These are phyloP conservation scores for Curvularia eragrostidis DNA, from an alignment of 2,329 filamentous ascomycete genomes.

Conservation along the genomic window DNA sequence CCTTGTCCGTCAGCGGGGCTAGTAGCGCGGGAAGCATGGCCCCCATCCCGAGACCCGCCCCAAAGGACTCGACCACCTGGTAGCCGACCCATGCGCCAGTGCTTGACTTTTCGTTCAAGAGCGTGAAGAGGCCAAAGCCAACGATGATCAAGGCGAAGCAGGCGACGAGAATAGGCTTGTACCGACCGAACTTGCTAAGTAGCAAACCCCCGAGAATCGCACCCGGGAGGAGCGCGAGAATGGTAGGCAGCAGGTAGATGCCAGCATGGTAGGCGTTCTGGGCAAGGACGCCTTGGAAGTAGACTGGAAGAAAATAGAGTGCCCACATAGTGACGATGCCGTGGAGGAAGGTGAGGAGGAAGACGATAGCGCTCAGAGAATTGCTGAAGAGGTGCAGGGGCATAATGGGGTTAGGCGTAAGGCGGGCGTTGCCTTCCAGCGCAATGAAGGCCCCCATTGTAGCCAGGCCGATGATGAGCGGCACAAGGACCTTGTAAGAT, in stretches of 20 bases:
- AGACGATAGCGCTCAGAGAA: neutral
- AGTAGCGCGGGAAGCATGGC: neutral
- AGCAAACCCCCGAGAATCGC: neutral
- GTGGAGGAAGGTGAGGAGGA: constrained; percentile 1
- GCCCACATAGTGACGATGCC: constrained; percentile 2
- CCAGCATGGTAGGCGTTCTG: neutral
- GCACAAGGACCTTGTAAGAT: neutral
- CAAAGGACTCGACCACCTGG: neutral
- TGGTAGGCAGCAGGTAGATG: neutral
- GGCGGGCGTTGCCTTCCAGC: neutral
- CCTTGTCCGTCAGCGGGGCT: neutral
- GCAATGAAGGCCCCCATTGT: neutral
- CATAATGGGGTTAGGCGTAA: neutral
- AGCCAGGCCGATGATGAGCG: neutral
- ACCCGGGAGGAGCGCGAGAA: neutral
- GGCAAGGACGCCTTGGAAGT: constrained; percentile 24
- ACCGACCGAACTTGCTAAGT: neutral
- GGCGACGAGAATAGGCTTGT: neutral
- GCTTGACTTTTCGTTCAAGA: neutral
- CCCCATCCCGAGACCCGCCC: neutral
- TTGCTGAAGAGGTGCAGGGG: neutral
- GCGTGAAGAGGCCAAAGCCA: neutral
- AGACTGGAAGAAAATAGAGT: constrained; percentile 23
- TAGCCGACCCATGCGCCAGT: neutral
- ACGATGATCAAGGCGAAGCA: neutral